A percentile compares a stretch with the other conserved stretches of the same genome.
These are phyloP conservation scores for Exophiala calicioides DNA, from an alignment of 2,329 filamentous ascomycete genomes.

Conservation along the genomic window DNA sequence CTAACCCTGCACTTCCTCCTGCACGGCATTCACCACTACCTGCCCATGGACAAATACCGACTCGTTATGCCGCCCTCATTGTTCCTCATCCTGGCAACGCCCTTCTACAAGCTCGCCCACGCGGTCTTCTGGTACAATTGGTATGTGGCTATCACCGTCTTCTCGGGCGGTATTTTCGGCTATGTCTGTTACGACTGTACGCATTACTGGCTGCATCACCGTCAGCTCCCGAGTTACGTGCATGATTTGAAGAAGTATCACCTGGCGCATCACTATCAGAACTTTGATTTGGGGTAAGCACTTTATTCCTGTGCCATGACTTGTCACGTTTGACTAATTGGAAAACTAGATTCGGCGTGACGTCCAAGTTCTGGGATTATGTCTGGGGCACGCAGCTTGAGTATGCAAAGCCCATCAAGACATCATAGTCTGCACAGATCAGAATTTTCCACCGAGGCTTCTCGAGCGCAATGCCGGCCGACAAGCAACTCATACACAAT, in stretches of 20 bases:
- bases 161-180: slow-evolving; percentile 87
- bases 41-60: slow-evolving; percentile 98
- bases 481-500: too few relatives aligned
- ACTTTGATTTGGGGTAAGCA: slow-evolving; percentile 79
- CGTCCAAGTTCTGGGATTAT: slow-evolving; percentile 91
- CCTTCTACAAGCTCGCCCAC: slow-evolving; percentile 92
- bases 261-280: slow-evolving; percentile 93
- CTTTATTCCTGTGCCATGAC: not conserved
- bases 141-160: slow-evolving; percentile 76
- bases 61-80: slow-evolving; percentile 95
- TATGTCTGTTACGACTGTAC: slow-evolving; percentile 97
- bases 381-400: slow-evolving; percentile 87
- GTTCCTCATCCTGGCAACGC: slow-evolving; percentile 77
- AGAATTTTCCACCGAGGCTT: too few relatives aligned
- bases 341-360: slow-evolving; percentile 71
- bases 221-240: slow-evolving; percentile 88
- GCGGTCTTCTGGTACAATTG: slow-evolving; percentile 79
- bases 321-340: slow-evolving; percentile 4
- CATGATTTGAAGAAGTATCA: slow-evolving; percentile 96
- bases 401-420: slow-evolving; percentile 38
- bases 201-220: slow-evolving; percentile 97
- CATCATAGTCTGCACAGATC: too few relatives aligned
- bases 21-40: slow-evolving; percentile 95
- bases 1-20: slow-evolving; percentile 89
- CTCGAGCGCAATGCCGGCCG: too few relatives aligned